Conservation (phyloP, 2,329 filamentous ascomycete genomes). For the Nannizzia gypsea region DNA sequence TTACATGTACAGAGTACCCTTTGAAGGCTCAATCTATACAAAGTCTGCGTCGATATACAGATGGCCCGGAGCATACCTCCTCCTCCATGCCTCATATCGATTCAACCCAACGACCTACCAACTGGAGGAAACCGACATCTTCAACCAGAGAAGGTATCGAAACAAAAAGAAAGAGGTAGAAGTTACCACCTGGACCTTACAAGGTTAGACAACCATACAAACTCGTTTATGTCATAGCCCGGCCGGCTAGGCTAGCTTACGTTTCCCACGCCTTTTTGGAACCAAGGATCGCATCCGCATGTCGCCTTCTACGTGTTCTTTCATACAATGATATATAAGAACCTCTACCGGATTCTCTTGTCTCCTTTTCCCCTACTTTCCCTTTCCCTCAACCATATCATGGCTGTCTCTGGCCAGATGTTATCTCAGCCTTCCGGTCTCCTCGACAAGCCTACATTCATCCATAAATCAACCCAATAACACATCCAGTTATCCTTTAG, state of each 20-base stretch:
- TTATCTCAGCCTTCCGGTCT: neutral
- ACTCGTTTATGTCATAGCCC: conserved; percentile 3
- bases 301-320: neutral
- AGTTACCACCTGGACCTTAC: no score
- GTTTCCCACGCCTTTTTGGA: neutral
- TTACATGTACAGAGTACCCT: neutral
- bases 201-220: no score
- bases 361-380: neutral
- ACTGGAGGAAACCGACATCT: neutral
- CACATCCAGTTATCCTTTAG: neutral
- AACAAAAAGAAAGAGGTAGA: no score
- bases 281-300: neutral
- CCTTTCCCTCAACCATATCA: neutral
- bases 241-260: no score
- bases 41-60: neutral
- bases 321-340: neutral
- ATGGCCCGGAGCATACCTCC: neutral
- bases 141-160: no score
- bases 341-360: neutral
- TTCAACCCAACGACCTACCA: no score
- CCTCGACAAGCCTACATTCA: neutral
- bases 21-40: neutral
- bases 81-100: no score
- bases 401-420: neutral
- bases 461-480: neutral